Percentiles rank a stretch among this genome's conserved stretches.
Evolutionary conservation across 2,329 filamentous ascomycete species (phyloP).

Genomic region (Diaporthe amygdali): DNA sequence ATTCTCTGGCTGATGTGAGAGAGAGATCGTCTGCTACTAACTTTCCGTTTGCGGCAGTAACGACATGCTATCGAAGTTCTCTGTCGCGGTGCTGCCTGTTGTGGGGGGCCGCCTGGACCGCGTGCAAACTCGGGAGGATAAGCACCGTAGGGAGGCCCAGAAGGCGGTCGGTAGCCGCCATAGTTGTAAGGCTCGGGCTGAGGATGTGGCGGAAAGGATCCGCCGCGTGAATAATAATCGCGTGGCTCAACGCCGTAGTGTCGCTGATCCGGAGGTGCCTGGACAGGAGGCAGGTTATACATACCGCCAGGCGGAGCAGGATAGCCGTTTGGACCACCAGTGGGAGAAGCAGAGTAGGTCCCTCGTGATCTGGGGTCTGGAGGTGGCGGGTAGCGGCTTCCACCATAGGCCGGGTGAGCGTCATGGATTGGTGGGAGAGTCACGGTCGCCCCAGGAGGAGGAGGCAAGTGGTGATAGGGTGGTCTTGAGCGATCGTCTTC

Average conservation of each 20-base stretch:
- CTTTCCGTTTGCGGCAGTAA: constrained; percentile 67
- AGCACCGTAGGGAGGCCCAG: constrained; percentile 35
- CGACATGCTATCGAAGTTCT: constrained; percentile 65
- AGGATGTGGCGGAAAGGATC: constrained; percentile 20
- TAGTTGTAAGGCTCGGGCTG: constrained; percentile 26
- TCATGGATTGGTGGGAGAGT: constrained; percentile 58
- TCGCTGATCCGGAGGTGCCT: constrained; percentile 25
- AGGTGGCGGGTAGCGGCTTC: constrained; percentile 44
- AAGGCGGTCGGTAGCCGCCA: constrained; percentile 38
- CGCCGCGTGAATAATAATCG: constrained; percentile 26
- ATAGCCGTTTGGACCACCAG: constrained; percentile 26
- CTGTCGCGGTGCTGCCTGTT: constrained; percentile 62
- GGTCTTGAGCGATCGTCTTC: constrained; percentile 45
- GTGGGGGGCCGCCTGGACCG: constrained; percentile 41
- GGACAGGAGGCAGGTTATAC: constrained; percentile 28
- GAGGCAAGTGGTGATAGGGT: constrained; percentile 33
- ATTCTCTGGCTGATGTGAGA: neutral
- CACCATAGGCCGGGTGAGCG: constrained; percentile 39
- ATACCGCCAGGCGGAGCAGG: constrained; percentile 31
- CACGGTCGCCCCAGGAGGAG: constrained; percentile 51
- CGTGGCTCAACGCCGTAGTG: constrained; percentile 27
- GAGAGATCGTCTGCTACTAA: constrained; percentile 33
- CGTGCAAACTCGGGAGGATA: constrained; percentile 37
- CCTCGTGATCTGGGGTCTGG: constrained; percentile 36
- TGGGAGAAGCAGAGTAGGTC: constrained; percentile 30